Base-by-base conservation (phyloP, 768 basidiomycete genomes). In the Hortiboletus campestris region DNA sequence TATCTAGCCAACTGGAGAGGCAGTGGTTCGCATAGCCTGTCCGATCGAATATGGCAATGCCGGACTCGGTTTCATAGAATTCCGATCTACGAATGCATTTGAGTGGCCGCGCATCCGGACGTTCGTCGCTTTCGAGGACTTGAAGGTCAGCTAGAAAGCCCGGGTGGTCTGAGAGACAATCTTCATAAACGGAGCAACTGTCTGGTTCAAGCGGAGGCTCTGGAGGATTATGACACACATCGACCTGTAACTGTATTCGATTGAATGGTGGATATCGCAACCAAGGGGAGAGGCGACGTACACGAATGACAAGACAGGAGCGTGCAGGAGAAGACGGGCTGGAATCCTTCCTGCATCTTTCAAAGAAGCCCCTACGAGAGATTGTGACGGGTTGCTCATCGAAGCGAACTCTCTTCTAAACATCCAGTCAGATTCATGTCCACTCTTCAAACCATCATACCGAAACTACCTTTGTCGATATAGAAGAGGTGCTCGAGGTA, bases 21-120 rank as follows among this genome's bases (percentile, higher is more conserved):
- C 71, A 72, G 55, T 67, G 56, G 40, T 46, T 53, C 3, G 61
- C 59, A 58, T 71, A 72, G 38, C 62, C 65, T 41, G 53, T 31
- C 6, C 47, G 61, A 59, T 72, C 66, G 39, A 72, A 67, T 31
- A 31, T 55, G 56, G 68, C 58, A 38, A 59, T 46, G 45, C 70
- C 68, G 29, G 55, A 64, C 49, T 71, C 69, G 16, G 58, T 67
- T 57, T 70, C 62, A 46, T 72, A 66, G 31, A 72, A 68, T 7
- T 68, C 60, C 11, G 66, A 62, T 47, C 56, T 52, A 7, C 59
- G 60, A n/a, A 61, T 49, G 36, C 36, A 43, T 32, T 31, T 46
- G 17, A 29, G 51, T 6, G 51, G 12, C 41, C 49, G 59, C 50
- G 47, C 55, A 49, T 61, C 19, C 16, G 45, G 35, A 28, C 32